Percentiles rank a stretch among this genome's conserved stretches.
Conservation (phyloP, 2,329 filamentous ascomycete species). For the Neodidymelliopsis sp. region DNA sequence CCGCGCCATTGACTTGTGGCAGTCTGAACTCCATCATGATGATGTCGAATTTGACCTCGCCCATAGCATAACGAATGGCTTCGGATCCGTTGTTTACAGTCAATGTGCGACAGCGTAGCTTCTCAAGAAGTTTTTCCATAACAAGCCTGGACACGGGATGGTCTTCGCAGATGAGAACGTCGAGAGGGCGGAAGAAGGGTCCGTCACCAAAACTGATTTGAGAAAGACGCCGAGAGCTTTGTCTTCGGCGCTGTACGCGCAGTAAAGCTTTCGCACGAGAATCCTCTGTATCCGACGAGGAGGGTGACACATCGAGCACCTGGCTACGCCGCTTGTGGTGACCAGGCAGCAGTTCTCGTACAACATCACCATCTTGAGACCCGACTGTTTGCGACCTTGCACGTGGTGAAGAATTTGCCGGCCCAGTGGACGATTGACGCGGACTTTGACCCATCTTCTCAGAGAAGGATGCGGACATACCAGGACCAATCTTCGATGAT, state of each 20-base stretch:
- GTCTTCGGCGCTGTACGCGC: constrained; percentile 90
- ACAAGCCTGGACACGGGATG: constrained; percentile 96
- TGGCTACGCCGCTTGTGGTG: constrained; percentile 94
- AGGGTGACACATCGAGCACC: constrained; percentile 94
- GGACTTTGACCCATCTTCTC: constrained; percentile 46
- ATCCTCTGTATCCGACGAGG: constrained; percentile 96
- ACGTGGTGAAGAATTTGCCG: constrained; percentile 61
- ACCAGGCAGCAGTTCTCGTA: constrained; percentile 67
- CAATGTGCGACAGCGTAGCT: constrained; percentile 92
- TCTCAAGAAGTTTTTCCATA: constrained; percentile 98
- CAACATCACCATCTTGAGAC: constrained; percentile 87
- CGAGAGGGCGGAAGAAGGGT: constrained; percentile 86
- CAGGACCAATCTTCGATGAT: constrained; percentile 51
- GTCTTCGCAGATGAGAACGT: constrained; percentile 96
- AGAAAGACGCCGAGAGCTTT: constrained; percentile 92
- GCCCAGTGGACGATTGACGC: constrained; percentile 40
- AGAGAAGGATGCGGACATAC: constrained; percentile 56
- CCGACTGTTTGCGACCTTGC: constrained; percentile 91
- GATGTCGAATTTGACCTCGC: constrained; percentile 97
- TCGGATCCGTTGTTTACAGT: constrained; percentile 90
- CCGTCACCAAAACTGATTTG: constrained; percentile 86
- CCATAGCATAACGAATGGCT: constrained; percentile 90
- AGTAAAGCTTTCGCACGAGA: constrained; percentile 89
- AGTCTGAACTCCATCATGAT: constrained; percentile 98
- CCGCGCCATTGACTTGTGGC: constrained; percentile 91